Conservation (phyloP, 441 rosid genomes). For the Mallotus japonicus region DNA sequence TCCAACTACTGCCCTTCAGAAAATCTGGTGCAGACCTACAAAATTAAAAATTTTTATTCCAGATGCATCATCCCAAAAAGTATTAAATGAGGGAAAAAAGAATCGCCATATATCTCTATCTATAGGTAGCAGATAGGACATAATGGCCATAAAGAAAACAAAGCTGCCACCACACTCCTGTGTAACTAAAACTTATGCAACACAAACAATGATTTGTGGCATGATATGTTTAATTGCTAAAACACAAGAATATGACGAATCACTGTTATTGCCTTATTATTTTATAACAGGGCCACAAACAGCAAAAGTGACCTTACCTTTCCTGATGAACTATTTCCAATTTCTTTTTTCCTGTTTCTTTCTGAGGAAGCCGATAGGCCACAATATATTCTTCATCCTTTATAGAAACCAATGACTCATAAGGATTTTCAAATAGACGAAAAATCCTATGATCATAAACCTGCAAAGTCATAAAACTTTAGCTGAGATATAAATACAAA, state of each 20-base stretch:
- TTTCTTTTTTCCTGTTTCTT: slow-evolving; percentile 55
- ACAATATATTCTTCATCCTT: slow-evolving; percentile 68
- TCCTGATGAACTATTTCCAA: slow-evolving; percentile 65
- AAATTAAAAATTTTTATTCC: slow-evolving; percentile 20
- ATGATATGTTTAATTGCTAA: background rate
- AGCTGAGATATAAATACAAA: slow-evolving; percentile 18
- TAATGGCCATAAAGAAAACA: background rate
- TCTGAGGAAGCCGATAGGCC: slow-evolving; percentile 58
- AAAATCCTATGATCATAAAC: slow-evolving; percentile 52
- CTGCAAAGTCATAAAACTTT: slow-evolving; percentile 35
- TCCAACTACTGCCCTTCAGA: slow-evolving; percentile 37
- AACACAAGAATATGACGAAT: background rate
- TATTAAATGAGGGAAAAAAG: background rate
- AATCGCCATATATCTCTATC: background rate
- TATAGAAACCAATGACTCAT: slow-evolving; percentile 50
- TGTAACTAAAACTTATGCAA: background rate
- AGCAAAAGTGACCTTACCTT: slow-evolving; percentile 42
- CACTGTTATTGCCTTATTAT: background rate
- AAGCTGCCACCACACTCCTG: background rate
- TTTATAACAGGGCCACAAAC: background rate
- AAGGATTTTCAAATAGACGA: slow-evolving; percentile 55
- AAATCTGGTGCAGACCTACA: slow-evolving; percentile 47
- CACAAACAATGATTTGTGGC: background rate
- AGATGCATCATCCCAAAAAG: slow-evolving; percentile 20
- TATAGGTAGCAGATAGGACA: background rate